Evolutionary conservation across 164 flowering plant species (phyloP).

Genomic region (grape (Vitis vinifera)): DNA sequence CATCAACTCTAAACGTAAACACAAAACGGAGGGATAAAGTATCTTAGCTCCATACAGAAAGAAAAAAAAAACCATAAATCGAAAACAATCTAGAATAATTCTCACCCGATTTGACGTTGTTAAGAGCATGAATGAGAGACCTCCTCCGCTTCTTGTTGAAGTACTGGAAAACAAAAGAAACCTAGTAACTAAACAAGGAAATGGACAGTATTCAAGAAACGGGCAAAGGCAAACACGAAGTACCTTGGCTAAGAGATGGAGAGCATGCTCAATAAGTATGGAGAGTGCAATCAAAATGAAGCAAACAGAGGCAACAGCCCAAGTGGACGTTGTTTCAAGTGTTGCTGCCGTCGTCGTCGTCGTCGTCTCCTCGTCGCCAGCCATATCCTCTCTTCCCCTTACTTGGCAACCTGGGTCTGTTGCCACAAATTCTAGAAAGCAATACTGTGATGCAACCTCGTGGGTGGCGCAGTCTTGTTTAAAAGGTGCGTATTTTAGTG

Average conservation of each 20-base stretch:
- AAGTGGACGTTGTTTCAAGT: slow-evolving; percentile 58
- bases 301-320: slow-evolving; percentile 69
- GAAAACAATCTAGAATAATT: not conserved
- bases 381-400: slow-evolving; percentile 11
- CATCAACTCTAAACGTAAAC: slow-evolving; percentile 53
- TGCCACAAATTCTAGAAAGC: too few relatives aligned
- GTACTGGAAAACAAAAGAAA: slow-evolving; percentile 28
- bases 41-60: not conserved
- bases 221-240: too few relatives aligned
- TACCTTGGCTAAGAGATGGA: slow-evolving; percentile 52
- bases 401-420: not conserved
- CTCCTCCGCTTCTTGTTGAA: slow-evolving; percentile 38
- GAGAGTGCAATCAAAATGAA: slow-evolving; percentile 44
- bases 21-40: not conserved
- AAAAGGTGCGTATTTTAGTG: not conserved
- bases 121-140: slow-evolving; percentile 47
- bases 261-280: slow-evolving; percentile 44
- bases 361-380: slow-evolving; percentile 17
- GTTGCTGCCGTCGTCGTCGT: slow-evolving; percentile 8
- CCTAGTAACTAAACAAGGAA: too few relatives aligned
- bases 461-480: too few relatives aligned
- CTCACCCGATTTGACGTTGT: slow-evolving; percentile 61
- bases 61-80: not conserved
- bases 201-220: too few relatives aligned
- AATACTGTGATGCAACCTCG: not conserved